Base-by-base conservation (phyloP, 2,329 filamentous ascomycete species). In the Aspergillus phoenicis region DNA sequence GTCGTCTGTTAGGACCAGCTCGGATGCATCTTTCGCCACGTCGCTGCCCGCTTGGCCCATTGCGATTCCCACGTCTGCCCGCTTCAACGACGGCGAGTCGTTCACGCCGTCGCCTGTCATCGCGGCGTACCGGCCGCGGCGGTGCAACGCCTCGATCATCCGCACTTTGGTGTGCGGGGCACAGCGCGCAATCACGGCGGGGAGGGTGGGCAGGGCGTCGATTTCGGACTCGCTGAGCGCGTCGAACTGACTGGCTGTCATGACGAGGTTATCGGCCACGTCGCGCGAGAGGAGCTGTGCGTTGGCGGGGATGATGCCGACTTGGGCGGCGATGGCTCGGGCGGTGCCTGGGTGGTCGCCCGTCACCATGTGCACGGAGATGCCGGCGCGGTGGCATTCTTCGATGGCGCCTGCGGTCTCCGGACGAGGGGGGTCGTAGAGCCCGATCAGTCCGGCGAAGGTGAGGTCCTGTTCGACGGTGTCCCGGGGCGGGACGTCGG, bases 51-150 rank as follows among this genome's bases (percentile, higher is more conserved):
- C 87, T 74, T 85, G 78, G 17, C 91, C 91, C 91, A 96, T 96
- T 49, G 91, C 91, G 66, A 95, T 96, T 67, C 91, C 91, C 11
- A 96, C 91, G 72, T 96, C 92, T 6, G 91, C 90, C 24, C 86
- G 85, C 65, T 91, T 91, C 41, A 96, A 81, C 2, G 91, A 93
- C 0, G 91, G 91, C 3, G 90, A 91, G 72, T 96, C 91, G 71
- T 96, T 96, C 64, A 95, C 91, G 58, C 92, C 91, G 66, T 96
- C 92, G 67, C 92, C 92, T 28, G 91, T 96, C 91, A 96, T 95
- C 58, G 91, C 91, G 73, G 89, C 91, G 75, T 90, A 94, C 10
- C 84, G 83, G 15, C 87, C 85, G 43, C 91, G 87, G 24, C 76
- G 71, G 55, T 78, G 77, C 39, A 80, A 61, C 1, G 77, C 77